phyloP scores from a whole-genome alignment of 2,329 filamentous ascomycete species.

The Fusarium armeniacum region DNA sequence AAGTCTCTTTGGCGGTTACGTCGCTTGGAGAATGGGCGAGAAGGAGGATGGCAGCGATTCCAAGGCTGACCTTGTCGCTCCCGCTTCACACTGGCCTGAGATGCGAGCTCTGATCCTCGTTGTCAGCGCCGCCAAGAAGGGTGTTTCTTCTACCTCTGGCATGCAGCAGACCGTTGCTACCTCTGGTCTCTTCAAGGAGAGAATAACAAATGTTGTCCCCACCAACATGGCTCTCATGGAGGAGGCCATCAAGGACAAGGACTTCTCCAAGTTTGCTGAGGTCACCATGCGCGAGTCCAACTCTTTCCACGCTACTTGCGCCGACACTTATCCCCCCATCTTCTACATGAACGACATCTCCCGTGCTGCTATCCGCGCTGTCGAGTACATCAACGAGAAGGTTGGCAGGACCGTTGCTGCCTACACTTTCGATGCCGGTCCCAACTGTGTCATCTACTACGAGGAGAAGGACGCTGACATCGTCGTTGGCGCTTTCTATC shows the following conservation, averaged over 20 bases:
- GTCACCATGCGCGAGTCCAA: constrained; percentile 98
- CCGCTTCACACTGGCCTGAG: constrained; percentile 91
- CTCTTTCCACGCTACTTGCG: constrained; percentile 93
- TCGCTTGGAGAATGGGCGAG: constrained; percentile 89
- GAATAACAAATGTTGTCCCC: constrained; percentile 83
- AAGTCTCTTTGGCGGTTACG: constrained; percentile 93
- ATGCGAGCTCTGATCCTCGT: constrained; percentile 96
- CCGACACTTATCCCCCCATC: constrained; percentile 96
- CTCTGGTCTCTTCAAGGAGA: constrained; percentile 85
- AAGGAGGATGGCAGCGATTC: constrained; percentile 86
- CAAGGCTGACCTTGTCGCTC: constrained; percentile 87
- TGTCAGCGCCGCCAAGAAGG: constrained; percentile 94
- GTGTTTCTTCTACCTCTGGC: constrained; percentile 89
- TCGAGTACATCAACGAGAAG: constrained; percentile 87
- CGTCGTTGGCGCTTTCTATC: constrained; percentile 84
- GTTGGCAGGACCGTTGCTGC: constrained; percentile 87
- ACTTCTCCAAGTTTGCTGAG: constrained; percentile 89
- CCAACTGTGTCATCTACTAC: constrained; percentile 97
- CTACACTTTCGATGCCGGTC: constrained; percentile 97
- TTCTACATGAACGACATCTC: constrained; percentile 99
- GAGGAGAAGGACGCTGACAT: constrained; percentile 80
- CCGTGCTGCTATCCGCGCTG: constrained; percentile 85
- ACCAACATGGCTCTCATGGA: constrained; percentile 88
- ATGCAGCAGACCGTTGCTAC: constrained; percentile 98
- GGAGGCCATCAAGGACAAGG: constrained; percentile 79